phyloP scores from a whole-genome alignment of 495 filamentous ascomycete genomes.

The Aspergillus hancockii region DNA sequence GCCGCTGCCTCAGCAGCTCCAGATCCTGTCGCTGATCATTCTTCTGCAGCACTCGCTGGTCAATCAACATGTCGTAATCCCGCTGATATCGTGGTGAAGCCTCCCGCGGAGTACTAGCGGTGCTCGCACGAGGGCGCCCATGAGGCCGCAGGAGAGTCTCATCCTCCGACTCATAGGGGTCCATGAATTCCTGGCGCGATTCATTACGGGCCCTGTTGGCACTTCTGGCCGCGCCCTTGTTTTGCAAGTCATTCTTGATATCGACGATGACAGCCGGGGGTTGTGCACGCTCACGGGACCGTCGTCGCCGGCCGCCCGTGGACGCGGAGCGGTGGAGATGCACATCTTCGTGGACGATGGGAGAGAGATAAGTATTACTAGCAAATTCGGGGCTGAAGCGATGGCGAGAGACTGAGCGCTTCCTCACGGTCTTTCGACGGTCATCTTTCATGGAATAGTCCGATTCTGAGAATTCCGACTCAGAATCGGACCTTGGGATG shows the following conservation, averaged over 20 bases:
- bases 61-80: slow-evolving; percentile 40
- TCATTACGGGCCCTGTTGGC: slow-evolving; percentile 22
- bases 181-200: slow-evolving; percentile 16
- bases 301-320: slow-evolving; percentile 38
- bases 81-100: slow-evolving; percentile 23
- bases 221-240: slow-evolving; percentile 17
- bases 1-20: slow-evolving; percentile 42
- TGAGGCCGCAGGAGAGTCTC: slow-evolving; percentile 26
- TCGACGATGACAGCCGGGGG: slow-evolving; percentile 32
- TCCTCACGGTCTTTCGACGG: slow-evolving; percentile 27
- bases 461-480: slow-evolving; percentile 43
- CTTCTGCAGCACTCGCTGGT: slow-evolving; percentile 39
- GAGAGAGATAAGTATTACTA: slow-evolving; percentile 23
- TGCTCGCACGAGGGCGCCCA: slow-evolving; percentile 24
- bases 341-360: slow-evolving; percentile 21
- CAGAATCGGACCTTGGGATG: slow-evolving; percentile 29
- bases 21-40: slow-evolving; percentile 42
- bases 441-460: slow-evolving; percentile 35
- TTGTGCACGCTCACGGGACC: slow-evolving; percentile 19
- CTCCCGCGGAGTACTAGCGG: slow-evolving; percentile 18
- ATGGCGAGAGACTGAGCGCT: slow-evolving; percentile 42
- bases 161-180: slow-evolving; percentile 32
- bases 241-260: slow-evolving; percentile 34
- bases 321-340: slow-evolving; percentile 42
- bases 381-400: slow-evolving; percentile 27